phyloP scores from a whole-genome alignment of 345 rosid species.

The Euphorbia tirucalli region DNA sequence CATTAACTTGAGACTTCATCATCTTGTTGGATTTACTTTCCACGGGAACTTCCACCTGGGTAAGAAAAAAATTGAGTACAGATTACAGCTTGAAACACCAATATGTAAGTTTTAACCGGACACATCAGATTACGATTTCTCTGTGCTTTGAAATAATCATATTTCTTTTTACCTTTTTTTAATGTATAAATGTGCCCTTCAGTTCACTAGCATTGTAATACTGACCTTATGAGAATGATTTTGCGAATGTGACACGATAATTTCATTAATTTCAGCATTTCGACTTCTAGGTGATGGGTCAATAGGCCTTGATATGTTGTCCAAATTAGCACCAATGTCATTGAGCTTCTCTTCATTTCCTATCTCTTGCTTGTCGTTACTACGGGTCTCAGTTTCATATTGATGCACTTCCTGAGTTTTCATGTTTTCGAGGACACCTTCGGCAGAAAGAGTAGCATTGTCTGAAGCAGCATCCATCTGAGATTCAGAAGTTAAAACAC shows the following conservation, averaged over 20 bases:
- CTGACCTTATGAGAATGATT: conserved; percentile 40
- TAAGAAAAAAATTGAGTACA: too few relatives aligned
- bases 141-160: too few relatives aligned
- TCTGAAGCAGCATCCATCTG: conserved; percentile 25
- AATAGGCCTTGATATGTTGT: conserved; percentile 14
- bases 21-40: too few relatives aligned
- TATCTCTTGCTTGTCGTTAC: conserved; percentile 20
- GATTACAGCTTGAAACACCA: too few relatives aligned
- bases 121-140: too few relatives aligned
- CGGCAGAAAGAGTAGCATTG: conserved; percentile 25
- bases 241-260: conserved; percentile 9
- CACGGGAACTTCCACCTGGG: too few relatives aligned
- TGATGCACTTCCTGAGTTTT: conserved; percentile 24
- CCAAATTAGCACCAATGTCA: too few relatives aligned
- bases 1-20: conserved; percentile 33
- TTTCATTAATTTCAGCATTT: conserved; percentile 12
- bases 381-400: conserved; percentile 17
- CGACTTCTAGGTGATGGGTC: conserved; percentile 10
- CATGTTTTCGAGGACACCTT: conserved; percentile 21
- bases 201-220: neutral
- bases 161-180: neutral
- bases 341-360: too few relatives aligned
- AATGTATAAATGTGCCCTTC: neutral
- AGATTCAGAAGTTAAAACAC: conserved; percentile 27
- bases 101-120: too few relatives aligned